Evolutionary conservation across 2,329 filamentous ascomycete species (phyloP).

Genomic region (Aspergillus uvarum): DNA sequence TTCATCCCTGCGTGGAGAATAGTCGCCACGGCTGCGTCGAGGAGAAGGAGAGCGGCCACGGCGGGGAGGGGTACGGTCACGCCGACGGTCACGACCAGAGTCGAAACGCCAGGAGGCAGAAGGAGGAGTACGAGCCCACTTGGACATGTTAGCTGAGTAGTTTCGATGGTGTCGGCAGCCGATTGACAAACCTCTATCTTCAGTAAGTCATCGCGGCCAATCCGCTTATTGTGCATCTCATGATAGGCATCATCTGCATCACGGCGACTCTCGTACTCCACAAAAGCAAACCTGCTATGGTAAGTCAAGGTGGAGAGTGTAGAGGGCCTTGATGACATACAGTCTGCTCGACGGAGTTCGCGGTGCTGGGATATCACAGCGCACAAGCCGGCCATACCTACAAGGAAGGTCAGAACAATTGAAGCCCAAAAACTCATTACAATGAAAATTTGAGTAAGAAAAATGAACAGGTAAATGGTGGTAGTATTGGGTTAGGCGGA

Average conservation of each 20-base stretch:
- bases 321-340: slow-evolving; percentile 59
- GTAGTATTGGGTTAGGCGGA: slow-evolving; percentile 1
- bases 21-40: slow-evolving; percentile 62
- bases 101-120: slow-evolving; percentile 99
- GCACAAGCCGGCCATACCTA: slow-evolving; percentile 95
- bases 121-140: slow-evolving; percentile 98
- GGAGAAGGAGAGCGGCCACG: slow-evolving; percentile 64
- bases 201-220: slow-evolving; percentile 89
- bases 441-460: neutral
- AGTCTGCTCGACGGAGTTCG: slow-evolving; percentile 90
- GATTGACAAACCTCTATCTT: slow-evolving; percentile 84
- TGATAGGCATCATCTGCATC: slow-evolving; percentile 99
- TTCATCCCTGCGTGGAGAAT: slow-evolving; percentile 86
- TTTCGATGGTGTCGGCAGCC: neutral
- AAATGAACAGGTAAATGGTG: neutral
- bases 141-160: slow-evolving; percentile 19
- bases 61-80: slow-evolving; percentile 73
- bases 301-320: slow-evolving; percentile 28
- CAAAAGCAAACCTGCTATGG: slow-evolving; percentile 80
- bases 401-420: slow-evolving; percentile 40
- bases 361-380: slow-evolving; percentile 96
- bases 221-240: slow-evolving; percentile 99
- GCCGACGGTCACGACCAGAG: slow-evolving; percentile 71
- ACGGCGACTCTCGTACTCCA: slow-evolving; percentile 97
- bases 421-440: slow-evolving; percentile 2